Conservation (phyloP, 441 rosid species). For the Euphorbia celastroides region DNA sequence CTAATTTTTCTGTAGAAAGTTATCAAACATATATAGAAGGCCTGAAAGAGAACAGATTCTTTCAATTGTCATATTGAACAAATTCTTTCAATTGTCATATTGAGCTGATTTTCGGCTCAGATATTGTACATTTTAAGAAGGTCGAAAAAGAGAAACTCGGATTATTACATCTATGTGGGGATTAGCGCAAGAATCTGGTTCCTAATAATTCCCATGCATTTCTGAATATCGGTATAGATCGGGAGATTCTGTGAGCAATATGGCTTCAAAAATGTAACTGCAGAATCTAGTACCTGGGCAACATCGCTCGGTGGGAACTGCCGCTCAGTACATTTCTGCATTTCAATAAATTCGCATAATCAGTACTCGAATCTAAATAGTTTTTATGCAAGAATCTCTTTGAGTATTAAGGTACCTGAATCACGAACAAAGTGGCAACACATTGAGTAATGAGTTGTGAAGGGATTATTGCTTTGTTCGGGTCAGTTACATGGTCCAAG, state of each 20-base stretch:
- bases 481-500: constrained; percentile 31
- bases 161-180: constrained; percentile 39
- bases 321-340: constrained; percentile 92
- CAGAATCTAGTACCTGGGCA: constrained; percentile 80
- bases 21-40: not conserved
- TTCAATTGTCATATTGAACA: not conserved
- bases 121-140: constrained; percentile 8
- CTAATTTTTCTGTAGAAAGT: constrained; percentile 3
- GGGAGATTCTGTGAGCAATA: constrained; percentile 75
- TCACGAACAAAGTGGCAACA: constrained; percentile 83
- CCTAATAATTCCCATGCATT: constrained; percentile 89
- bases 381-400: not conserved
- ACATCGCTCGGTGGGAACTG: constrained; percentile 90
- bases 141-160: not conserved
- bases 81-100: not conserved
- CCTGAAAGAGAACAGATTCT: not conserved
- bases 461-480: constrained; percentile 50
- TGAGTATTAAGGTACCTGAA: constrained; percentile 50
- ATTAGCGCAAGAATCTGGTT: constrained; percentile 88
- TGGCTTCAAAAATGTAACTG: constrained; percentile 79
- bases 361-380: not conserved
- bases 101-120: not conserved
- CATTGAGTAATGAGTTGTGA: constrained; percentile 79
- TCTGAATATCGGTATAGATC: constrained; percentile 82
- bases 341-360: not conserved